phyloP scores from a whole-genome alignment of 2,329 filamentous ascomycete genomes.

The Trichoderma atrobrunneum region DNA sequence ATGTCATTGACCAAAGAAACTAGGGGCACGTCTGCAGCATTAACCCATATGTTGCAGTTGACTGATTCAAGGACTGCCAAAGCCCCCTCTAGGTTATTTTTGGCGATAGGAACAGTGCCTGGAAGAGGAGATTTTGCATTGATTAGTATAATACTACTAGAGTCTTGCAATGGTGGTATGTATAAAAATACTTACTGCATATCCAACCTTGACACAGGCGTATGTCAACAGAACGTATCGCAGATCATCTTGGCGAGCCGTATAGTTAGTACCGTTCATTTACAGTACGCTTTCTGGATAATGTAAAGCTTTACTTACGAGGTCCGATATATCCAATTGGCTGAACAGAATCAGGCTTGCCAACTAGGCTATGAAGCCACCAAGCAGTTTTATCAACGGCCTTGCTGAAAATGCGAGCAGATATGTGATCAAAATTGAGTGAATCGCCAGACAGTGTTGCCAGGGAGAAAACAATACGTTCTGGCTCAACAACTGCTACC shows the following conservation, averaged over 20 bases:
- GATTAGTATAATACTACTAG: background rate
- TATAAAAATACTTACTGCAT: background rate
- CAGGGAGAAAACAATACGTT: background rate
- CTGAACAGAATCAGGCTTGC: background rate
- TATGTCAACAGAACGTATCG: background rate
- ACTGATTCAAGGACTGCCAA: conserved; percentile 33
- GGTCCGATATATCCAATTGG: background rate
- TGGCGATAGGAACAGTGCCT: conserved; percentile 22
- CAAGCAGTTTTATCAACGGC: background rate
- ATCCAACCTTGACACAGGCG: background rate
- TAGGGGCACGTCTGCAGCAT: conserved; percentile 21
- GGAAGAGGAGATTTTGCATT: background rate
- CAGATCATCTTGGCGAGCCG: background rate
- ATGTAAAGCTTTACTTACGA: background rate
- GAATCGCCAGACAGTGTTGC: background rate
- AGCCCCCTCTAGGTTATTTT: conserved; percentile 34
- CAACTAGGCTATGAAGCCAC: background rate
- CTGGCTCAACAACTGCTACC: background rate
- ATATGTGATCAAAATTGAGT: background rate
- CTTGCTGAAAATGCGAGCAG: background rate
- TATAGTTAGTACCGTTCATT: background rate
- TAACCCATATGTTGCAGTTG: conserved; percentile 33
- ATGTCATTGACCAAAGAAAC: background rate
- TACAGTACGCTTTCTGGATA: background rate
- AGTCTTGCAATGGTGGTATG: background rate